These are phyloP conservation scores for Corymbia calophylla DNA, from an alignment of 441 rosid genomes.

Conservation along the genomic window DNA sequence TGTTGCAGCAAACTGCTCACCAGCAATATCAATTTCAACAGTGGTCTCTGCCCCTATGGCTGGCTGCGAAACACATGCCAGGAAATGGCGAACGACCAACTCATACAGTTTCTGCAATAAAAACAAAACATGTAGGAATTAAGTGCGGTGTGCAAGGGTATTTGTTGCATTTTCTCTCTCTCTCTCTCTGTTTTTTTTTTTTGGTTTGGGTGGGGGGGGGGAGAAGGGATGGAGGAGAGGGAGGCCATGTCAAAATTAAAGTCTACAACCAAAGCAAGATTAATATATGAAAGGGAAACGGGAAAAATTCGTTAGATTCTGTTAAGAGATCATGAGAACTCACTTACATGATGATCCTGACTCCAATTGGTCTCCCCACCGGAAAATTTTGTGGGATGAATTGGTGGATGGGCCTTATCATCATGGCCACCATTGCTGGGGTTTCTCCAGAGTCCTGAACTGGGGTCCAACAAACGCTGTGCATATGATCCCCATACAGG, in stretches of 20 bases:
- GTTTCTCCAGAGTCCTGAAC: conserved; percentile 81
- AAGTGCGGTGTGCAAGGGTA: neutral
- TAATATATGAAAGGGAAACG: neutral
- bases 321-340: neutral
- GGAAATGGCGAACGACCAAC: conserved; percentile 91
- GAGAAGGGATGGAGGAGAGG: neutral
- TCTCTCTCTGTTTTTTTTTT: neutral
- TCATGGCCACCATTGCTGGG: conserved; percentile 95
- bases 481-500: conserved; percentile 93
- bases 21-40: conserved; percentile 90
- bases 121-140: conserved; percentile 5
- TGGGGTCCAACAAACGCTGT: conserved; percentile 66
- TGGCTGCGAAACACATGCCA: conserved; percentile 97
- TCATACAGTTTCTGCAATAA: conserved; percentile 72
- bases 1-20: conserved; percentile 78
- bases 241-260: neutral
- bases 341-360: conserved; percentile 77
- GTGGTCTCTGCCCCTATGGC: conserved; percentile 94
- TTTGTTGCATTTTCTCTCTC: neutral
- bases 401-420: conserved; percentile 98
- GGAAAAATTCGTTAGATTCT: neutral
- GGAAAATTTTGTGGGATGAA: conserved; percentile 94
- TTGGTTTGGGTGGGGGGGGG: neutral
- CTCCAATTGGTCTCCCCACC: conserved; percentile 82
- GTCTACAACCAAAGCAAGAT: neutral